These are phyloP conservation scores for Neoarthrinium moseri DNA, from an alignment of 2,329 filamentous ascomycete species.

Conservation along the genomic window DNA sequence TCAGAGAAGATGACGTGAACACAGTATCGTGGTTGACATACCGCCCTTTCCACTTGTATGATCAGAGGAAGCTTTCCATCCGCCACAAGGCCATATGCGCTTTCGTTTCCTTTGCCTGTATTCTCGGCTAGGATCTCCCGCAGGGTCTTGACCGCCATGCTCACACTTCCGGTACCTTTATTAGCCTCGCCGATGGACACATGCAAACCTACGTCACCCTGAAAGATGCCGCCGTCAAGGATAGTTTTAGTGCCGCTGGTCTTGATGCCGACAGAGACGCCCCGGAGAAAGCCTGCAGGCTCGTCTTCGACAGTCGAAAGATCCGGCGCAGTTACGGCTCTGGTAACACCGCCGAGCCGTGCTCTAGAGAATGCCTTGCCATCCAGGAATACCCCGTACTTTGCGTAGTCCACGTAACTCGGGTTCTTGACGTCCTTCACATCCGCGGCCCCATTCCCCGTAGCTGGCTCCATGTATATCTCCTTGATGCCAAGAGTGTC, in stretches of 20 bases:
- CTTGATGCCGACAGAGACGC: constrained; percentile 41
- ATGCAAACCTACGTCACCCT: constrained; percentile 41
- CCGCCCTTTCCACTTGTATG: constrained; percentile 37
- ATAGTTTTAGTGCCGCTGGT: constrained; percentile 34
- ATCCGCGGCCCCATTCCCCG: constrained; percentile 44
- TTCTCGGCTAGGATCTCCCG: constrained; percentile 34
- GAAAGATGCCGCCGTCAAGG: constrained; percentile 39
- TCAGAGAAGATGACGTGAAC: too few relatives aligned
- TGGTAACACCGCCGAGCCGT: constrained; percentile 41
- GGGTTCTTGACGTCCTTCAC: constrained; percentile 22
- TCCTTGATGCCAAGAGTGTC: constrained; percentile 47
- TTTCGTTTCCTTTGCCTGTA: constrained; percentile 29
- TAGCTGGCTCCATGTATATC: constrained; percentile 41
- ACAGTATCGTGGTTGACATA: constrained; percentile 15
- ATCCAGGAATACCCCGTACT: constrained; percentile 38
- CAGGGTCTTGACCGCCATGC: constrained; percentile 28
- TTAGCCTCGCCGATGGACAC: constrained; percentile 34
- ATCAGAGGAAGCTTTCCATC: constrained; percentile 37
- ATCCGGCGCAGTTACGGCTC: constrained; percentile 38
- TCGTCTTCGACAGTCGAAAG: constrained; percentile 15
- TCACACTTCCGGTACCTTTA: constrained; percentile 24
- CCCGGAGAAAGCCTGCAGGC: constrained; percentile 27
- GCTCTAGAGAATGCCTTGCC: constrained; percentile 39
- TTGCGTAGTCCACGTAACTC: constrained; percentile 33
- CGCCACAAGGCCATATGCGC: constrained; percentile 34